Evolutionary conservation across 495 filamentous ascomycete genomes (phyloP).

Genomic region (Cercophora newfieldiana): DNA sequence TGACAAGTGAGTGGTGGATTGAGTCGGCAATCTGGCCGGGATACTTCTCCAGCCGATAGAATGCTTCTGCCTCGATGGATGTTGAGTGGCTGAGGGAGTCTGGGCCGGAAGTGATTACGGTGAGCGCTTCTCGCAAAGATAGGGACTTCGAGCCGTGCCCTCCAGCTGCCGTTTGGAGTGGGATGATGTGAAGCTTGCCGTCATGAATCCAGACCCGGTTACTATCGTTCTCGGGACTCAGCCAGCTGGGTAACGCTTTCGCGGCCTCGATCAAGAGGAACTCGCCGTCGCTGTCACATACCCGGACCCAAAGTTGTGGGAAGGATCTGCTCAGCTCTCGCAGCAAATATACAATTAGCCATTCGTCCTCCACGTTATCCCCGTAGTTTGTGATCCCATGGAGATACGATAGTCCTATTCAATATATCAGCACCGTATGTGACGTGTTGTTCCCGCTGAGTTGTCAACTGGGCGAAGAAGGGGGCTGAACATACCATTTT

Average conservation of each 20-base stretch:
- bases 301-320: constrained; percentile 74
- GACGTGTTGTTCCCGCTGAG: background rate
- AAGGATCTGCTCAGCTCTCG: constrained; percentile 74
- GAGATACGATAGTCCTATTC: constrained; percentile 52
- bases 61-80: constrained; percentile 81
- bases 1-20: constrained; percentile 68
- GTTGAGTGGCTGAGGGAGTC: constrained; percentile 61
- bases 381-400: constrained; percentile 79
- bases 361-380: constrained; percentile 95
- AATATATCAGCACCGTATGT: background rate
- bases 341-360: constrained; percentile 92
- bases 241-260: constrained; percentile 80
- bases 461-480: background rate
- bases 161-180: constrained; percentile 36
- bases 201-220: constrained; percentile 83
- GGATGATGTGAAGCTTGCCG: constrained; percentile 73
- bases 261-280: constrained; percentile 95
- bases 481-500: constrained; percentile 51
- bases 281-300: constrained; percentile 87
- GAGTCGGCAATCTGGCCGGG: constrained; percentile 69
- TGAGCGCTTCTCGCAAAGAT: constrained; percentile 59
- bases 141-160: constrained; percentile 46
- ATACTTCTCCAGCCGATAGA: constrained; percentile 81
- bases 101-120: constrained; percentile 54
- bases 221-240: constrained; percentile 86